Percentiles rank a stretch among this genome's conserved stretches.
These are phyloP conservation scores for Sugiyamaella marilandica DNA, from an alignment of 805 yeast genomes.

Conservation along the genomic window DNA sequence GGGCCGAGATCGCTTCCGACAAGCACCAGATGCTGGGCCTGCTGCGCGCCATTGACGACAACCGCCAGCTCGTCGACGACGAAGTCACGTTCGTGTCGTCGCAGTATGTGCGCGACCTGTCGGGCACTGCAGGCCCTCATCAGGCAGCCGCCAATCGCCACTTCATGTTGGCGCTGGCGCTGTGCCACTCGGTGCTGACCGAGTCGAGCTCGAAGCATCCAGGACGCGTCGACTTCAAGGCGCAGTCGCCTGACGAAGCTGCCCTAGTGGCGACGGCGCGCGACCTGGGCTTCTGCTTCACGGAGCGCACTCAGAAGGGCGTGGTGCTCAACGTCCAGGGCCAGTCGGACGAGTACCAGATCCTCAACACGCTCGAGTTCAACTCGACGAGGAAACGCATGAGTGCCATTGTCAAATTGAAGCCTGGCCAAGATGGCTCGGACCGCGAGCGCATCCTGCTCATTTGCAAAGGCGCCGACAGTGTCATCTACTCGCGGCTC, in stretches of 20 bases:
- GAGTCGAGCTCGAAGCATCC: conserved; percentile 40
- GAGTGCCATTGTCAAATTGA: conserved; percentile 59
- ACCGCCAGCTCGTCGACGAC: conserved; percentile 49
- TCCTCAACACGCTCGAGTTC: conserved; percentile 62
- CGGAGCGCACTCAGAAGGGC: conserved; percentile 51
- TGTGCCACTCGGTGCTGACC: conserved; percentile 76
- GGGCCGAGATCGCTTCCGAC: conserved; percentile 42
- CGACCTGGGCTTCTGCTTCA: conserved; percentile 66
- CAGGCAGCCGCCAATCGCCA: conserved; percentile 50
- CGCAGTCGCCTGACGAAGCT: conserved; percentile 83
- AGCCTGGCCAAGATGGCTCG: conserved; percentile 24
- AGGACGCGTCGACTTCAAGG: conserved; percentile 54
- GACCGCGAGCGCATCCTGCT: conserved; percentile 41
- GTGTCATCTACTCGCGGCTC: conserved; percentile 58
- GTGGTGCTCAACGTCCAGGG: conserved; percentile 48
- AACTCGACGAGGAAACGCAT: conserved; percentile 74
- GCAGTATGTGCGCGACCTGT: conserved; percentile 53
- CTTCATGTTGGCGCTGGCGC: conserved; percentile 66
- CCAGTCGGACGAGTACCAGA: conserved; percentile 41
- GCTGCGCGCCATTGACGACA: conserved; percentile 36
- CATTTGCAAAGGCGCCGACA: conserved; percentile 74
- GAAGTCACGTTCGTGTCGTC: conserved; percentile 64
- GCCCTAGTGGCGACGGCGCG: conserved; percentile 76
- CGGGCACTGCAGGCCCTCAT: conserved; percentile 35
- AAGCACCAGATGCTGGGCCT: conserved; percentile 44